A percentile compares a stretch with the other conserved stretches of the same genome.
These are phyloP conservation scores for Trichomonas vaginalis DNA, from an alignment of 208 protist genomes.

Conservation along the genomic window DNA sequence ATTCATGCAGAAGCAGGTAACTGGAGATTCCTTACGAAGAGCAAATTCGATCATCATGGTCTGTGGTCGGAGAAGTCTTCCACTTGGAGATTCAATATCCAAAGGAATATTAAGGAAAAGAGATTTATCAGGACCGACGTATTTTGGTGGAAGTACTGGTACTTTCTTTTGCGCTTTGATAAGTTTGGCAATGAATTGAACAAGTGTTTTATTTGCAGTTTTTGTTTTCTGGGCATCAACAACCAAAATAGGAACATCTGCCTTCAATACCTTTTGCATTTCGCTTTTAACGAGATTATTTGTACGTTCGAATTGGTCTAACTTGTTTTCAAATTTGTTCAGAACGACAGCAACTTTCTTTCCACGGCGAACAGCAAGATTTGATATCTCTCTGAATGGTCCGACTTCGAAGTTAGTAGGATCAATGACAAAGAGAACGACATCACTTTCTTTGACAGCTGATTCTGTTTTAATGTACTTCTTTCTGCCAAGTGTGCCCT, in stretches of 20 bases:
- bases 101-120: slow-evolving; percentile 45
- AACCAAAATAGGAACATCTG: background rate
- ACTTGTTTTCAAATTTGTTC: background rate
- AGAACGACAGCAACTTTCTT: background rate
- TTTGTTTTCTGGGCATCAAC: background rate
- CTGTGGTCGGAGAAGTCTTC: slow-evolving; percentile 34
- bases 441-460: slow-evolving; percentile 33
- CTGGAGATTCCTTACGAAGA: slow-evolving; percentile 32
- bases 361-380: background rate
- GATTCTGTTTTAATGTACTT: slow-evolving; percentile 35
- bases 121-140: slow-evolving; percentile 24
- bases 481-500: slow-evolving; percentile 34
- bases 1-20: slow-evolving; percentile 38
- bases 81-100: slow-evolving; percentile 40
- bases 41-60: slow-evolving; percentile 35
- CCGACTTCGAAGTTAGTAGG: background rate
- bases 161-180: background rate
- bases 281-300: too few relatives aligned
- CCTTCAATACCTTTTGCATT: background rate
- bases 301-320: background rate
- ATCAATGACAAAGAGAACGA: slow-evolving; percentile 37
- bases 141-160: background rate
- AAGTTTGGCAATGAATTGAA: background rate
- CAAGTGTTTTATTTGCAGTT: background rate
- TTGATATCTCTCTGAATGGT: background rate